Base-by-base conservation (phyloP, 495 filamentous ascomycete genomes). In the Aspergillus incahuasiensis region DNA sequence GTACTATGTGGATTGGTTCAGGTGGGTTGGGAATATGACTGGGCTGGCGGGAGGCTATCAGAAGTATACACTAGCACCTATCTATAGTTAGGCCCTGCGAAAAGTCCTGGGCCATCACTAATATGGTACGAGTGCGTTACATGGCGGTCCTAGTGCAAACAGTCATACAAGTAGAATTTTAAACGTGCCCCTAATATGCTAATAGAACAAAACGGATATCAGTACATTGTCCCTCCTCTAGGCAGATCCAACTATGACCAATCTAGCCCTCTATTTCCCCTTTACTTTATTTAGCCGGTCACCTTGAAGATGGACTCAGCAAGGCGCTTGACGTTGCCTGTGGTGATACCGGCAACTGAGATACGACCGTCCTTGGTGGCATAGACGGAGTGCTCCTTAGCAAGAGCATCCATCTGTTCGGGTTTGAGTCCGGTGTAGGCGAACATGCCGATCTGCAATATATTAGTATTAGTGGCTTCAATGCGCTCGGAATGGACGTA, bases 301-400 rank as follows among this genome's bases (percentile, higher is more conserved):
- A 98, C 85, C 76, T 96, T 92, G 82, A 88, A 92, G 76, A 98
- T 98, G 64, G 89, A 82, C 78, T 97, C 87, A 51, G 94, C 94
- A 49, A 98, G 86, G 62, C 92, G 85, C 76, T 89, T 86, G 58
- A 97, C 94, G 72, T 98, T 98, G 64, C 80, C 90, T 49, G 78
- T 82, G 52, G 94, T 98, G 77, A 98, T 96, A 62, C 94, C 94
- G 38, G 94, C 94, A 16, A 98, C 92, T 40, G 91, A 96, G 68
- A 98, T 98, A 73, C 94, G 86, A 62, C 94, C 94, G 73, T 98
- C 92, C 78, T 87, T 91, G 73, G 94, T 97, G 48, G 91, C 92
- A 68, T 98, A 98, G 59, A 98, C 94, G 64, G 91, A 96, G 81
- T 95, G 89, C 87, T 97, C 91, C 78, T 95, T 91, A 56, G 94